Percentiles rank a stretch among this genome's conserved stretches.
Evolutionary conservation across 805 yeast species (phyloP).

Genomic region (Debaryomyces prosopidis): DNA sequence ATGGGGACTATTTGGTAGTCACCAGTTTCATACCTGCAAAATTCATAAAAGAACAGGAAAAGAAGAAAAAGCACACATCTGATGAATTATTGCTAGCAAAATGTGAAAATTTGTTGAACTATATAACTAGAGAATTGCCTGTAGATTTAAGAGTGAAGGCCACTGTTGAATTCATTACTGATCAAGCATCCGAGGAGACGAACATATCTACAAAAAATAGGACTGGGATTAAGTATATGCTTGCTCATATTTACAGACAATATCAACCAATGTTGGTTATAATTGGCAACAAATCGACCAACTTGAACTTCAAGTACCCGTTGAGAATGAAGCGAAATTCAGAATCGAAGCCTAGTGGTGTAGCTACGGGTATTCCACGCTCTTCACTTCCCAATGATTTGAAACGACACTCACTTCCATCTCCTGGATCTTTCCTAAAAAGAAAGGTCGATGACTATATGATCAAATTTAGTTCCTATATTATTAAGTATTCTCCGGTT

Average conservation of each 20-base stretch:
- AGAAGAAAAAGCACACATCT: constrained; percentile 6
- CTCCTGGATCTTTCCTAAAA: not conserved
- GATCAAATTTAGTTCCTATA: constrained; percentile 37
- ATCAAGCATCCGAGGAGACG: constrained; percentile 4
- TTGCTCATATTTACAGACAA: constrained; percentile 37
- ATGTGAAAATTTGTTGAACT: constrained; percentile 26
- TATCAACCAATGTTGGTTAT: constrained; percentile 42
- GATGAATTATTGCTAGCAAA: constrained; percentile 22
- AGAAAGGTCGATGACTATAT: constrained; percentile 21
- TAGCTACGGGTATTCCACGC: not conserved
- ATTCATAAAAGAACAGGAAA: constrained; percentile 10
- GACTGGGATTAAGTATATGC: constrained; percentile 35
- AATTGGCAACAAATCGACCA: constrained; percentile 39
- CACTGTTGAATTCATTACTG: constrained; percentile 40
- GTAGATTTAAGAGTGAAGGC: constrained; percentile 30
- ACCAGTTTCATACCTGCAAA: constrained; percentile 32
- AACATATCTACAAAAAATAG: not conserved
- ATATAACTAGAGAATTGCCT: constrained; percentile 16
- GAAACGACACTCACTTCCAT: not conserved
- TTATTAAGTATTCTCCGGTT: constrained; percentile 38
- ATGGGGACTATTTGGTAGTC: constrained; percentile 41
- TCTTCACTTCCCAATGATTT: not conserved
- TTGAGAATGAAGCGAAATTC: constrained; percentile 19
- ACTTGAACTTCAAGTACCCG: constrained; percentile 44
- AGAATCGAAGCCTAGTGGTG: not conserved